phyloP scores from a whole-genome alignment of 2,329 filamentous ascomycete genomes.

The Alternaria angustiovoidea region DNA sequence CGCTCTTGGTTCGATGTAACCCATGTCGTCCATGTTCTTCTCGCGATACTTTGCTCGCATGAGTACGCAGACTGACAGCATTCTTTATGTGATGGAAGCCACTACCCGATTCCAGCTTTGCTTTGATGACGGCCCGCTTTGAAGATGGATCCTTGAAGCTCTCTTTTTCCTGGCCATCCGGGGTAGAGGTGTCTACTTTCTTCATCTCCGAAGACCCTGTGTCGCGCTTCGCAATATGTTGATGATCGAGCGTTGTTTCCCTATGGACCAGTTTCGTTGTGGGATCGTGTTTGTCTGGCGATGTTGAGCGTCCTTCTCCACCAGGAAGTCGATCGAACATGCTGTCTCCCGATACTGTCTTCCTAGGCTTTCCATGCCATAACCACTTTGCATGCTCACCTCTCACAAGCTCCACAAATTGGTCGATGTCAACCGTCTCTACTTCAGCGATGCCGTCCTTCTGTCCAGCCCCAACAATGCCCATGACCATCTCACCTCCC shows the following conservation, averaged over 20 bases:
- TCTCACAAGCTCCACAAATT: constrained; percentile 77
- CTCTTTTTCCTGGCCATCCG: constrained; percentile 55
- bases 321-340: constrained; percentile 51
- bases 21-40: constrained; percentile 42
- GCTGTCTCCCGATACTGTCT: constrained; percentile 55
- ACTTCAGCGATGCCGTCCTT: constrained; percentile 91
- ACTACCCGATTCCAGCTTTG: constrained; percentile 79
- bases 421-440: constrained; percentile 89
- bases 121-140: constrained; percentile 74
- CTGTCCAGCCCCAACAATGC: constrained; percentile 84
- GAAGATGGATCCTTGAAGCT: constrained; percentile 64
- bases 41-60: constrained; percentile 51
- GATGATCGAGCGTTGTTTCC: constrained; percentile 54
- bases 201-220: constrained; percentile 40
- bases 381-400: constrained; percentile 92
- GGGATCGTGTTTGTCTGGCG: constrained; percentile 62
- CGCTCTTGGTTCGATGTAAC: constrained; percentile 33
- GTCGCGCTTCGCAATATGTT: constrained; percentile 39
- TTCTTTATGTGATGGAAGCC: constrained; percentile 87
- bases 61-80: constrained; percentile 69
- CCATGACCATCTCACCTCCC: constrained; percentile 91
- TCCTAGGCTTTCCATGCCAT: constrained; percentile 88
- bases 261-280: constrained; percentile 59
- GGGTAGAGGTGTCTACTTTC: constrained; percentile 28
- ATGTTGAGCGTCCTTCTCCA: constrained; percentile 55